phyloP scores from a whole-genome alignment of 2,329 filamentous ascomycete genomes.

The Colletotrichum brevisporum region DNA sequence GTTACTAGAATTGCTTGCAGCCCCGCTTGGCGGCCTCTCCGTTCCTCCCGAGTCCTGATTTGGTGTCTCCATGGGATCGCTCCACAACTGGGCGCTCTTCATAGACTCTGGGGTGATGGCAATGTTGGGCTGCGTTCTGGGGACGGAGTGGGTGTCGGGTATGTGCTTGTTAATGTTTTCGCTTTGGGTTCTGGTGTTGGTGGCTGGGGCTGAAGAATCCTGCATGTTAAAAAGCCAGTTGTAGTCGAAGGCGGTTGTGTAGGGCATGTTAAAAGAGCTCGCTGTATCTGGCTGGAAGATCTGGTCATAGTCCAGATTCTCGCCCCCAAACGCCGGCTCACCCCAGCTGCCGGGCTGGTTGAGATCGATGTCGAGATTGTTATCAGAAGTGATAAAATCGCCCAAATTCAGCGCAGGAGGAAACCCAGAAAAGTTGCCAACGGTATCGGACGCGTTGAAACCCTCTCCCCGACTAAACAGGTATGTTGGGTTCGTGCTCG shows the following conservation, averaged over 20 bases:
- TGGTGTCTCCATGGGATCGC: conserved; percentile 19
- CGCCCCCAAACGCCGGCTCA: conserved; percentile 9
- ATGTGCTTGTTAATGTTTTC: neutral
- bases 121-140: conserved; percentile 40
- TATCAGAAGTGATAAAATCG: neutral
- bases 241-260: conserved; percentile 74
- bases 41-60: neutral
- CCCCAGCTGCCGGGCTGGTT: conserved; percentile 21
- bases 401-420: conserved; percentile 13
- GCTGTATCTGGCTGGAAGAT: conserved; percentile 73
- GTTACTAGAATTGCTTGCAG: neutral
- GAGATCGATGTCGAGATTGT: conserved; percentile 1
- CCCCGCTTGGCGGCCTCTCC: conserved; percentile 39
- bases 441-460: conserved; percentile 1
- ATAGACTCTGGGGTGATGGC: conserved; percentile 41
- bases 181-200: neutral
- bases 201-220: conserved; percentile 43
- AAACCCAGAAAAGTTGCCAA: conserved; percentile 21
- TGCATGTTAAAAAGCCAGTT: conserved; percentile 73
- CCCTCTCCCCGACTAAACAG: conserved; percentile 7
- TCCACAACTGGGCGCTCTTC: conserved; percentile 45
- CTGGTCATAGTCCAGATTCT: conserved; percentile 60
- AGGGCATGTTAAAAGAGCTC: conserved; percentile 76
- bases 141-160: neutral
- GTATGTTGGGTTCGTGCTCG: neutral